phyloP scores from a whole-genome alignment of 1,139 yeast genomes.

The Yueomyces sp. region DNA sequence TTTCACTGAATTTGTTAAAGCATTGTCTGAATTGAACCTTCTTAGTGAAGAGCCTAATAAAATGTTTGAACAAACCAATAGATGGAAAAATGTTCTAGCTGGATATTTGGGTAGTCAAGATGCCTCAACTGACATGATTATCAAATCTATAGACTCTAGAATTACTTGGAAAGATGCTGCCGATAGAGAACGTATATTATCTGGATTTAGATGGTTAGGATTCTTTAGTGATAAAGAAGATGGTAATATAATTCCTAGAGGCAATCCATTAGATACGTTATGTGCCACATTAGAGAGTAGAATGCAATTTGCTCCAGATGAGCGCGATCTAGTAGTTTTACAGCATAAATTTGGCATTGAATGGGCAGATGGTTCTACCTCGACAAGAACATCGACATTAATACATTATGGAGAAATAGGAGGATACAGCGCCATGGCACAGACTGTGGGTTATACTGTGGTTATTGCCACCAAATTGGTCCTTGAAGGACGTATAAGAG shows the following conservation, averaged over 20 bases:
- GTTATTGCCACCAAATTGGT: conserved; percentile 89
- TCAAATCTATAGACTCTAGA: conserved; percentile 62
- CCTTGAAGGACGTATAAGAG: conserved; percentile 66
- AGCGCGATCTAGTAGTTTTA: conserved; percentile 86
- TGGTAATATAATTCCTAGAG: conserved; percentile 63
- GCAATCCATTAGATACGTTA: conserved; percentile 87
- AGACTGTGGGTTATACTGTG: conserved; percentile 95
- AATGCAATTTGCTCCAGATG: conserved; percentile 94
- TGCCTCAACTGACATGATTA: conserved; percentile 54
- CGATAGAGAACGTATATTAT: conserved; percentile 75
- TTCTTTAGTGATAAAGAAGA: conserved; percentile 52
- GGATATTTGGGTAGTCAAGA: conserved; percentile 65
- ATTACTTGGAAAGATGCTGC: conserved; percentile 71
- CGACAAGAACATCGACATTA: conserved; percentile 88
- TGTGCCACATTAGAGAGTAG: conserved; percentile 91
- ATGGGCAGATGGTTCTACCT: conserved; percentile 86
- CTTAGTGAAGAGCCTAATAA: conserved; percentile 62
- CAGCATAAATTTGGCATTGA: conserved; percentile 97
- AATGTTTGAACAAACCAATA: conserved; percentile 38
- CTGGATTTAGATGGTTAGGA: conserved; percentile 91
- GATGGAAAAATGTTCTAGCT: conserved; percentile 87
- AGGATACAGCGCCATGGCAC: conserved; percentile 98
- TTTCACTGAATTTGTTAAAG: conserved; percentile 95
- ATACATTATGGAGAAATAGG: conserved; percentile 92
- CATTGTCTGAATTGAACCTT: conserved; percentile 86